Percentiles rank a stretch among this genome's conserved stretches.
These are phyloP conservation scores for Fomitopsis pinicola DNA, from an alignment of 1,284 basidiomycete species.

Conservation along the genomic window DNA sequence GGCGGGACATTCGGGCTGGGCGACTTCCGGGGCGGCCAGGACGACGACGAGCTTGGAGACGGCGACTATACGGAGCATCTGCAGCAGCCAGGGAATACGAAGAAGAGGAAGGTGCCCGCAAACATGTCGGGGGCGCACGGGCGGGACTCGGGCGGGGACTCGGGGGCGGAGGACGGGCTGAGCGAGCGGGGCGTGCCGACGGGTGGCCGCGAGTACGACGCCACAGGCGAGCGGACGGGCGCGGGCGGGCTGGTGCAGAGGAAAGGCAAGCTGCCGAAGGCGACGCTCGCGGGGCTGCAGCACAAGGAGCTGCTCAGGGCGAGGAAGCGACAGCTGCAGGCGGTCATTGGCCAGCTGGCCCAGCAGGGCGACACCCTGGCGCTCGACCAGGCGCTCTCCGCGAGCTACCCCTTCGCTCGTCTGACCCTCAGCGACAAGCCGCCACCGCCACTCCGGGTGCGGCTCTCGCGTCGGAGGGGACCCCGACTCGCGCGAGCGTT, in stretches of 20 bases:
- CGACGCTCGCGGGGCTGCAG: constrained; percentile 63
- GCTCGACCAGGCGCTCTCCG: constrained; percentile 71
- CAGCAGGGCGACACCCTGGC: constrained; percentile 58
- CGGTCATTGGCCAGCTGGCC: constrained; percentile 59
- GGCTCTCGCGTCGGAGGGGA: constrained; percentile 27
- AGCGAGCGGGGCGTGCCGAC: constrained; percentile 23
- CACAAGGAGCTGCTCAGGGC: constrained; percentile 69
- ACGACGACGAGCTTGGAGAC: constrained; percentile 48
- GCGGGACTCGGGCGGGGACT: constrained; percentile 29
- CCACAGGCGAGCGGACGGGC: neutral
- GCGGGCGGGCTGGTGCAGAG: constrained; percentile 20
- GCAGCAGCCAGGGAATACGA: constrained; percentile 75
- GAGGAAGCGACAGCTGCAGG: constrained; percentile 63
- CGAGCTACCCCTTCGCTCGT: constrained; percentile 46
- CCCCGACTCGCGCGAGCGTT: constrained; percentile 27
- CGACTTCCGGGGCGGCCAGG: constrained; percentile 25
- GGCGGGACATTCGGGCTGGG: constrained; percentile 11
- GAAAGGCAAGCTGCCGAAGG: constrained; percentile 49
- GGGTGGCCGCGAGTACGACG: constrained; percentile 19
- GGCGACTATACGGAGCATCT: constrained; percentile 62
- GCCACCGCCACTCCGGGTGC: constrained; percentile 22
- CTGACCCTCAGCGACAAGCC: constrained; percentile 17
- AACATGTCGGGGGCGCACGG: constrained; percentile 40
- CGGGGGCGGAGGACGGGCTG: constrained; percentile 37
- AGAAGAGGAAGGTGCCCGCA: constrained; percentile 78